These are phyloP conservation scores for Tanacetum coccineum DNA, from an alignment of 129 eudicot species.

Conservation along the genomic window DNA sequence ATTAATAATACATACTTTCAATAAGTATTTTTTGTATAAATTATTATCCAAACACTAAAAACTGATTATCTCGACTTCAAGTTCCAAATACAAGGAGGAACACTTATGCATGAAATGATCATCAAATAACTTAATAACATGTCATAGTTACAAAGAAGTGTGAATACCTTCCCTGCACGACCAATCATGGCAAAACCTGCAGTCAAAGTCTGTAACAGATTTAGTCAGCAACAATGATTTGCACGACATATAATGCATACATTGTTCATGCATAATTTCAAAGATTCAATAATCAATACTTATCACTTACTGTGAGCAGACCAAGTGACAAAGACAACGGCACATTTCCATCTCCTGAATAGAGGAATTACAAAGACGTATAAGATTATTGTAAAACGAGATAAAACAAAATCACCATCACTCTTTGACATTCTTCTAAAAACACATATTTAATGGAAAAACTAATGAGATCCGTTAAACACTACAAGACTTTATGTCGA, in stretches of 20 bases:
- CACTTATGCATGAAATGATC: not conserved
- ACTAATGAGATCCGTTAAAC: too few species aligned
- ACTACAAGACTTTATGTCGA: too few species aligned
- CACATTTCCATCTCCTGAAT: slow-evolving; percentile 84
- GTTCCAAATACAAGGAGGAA: too few species aligned
- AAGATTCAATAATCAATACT: not conserved
- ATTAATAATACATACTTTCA: too few species aligned
- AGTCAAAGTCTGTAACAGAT: slow-evolving; percentile 66
- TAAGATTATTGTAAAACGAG: slow-evolving; percentile 15
- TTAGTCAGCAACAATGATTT: slow-evolving; percentile 15
- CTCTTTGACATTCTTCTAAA: too few species aligned
- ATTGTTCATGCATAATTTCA: slow-evolving; percentile 11
- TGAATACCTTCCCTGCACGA: slow-evolving; percentile 85
- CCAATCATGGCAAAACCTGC: slow-evolving; percentile 99
- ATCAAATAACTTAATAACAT: not conserved
- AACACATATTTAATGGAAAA: too few species aligned
- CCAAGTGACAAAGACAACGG: slow-evolving; percentile 84
- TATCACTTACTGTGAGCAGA: slow-evolving; percentile 71
- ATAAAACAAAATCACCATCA: not conserved
- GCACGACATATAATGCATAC: not conserved
- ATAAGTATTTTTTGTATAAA: too few species aligned
- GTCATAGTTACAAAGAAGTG: slow-evolving; percentile 13
- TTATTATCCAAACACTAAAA: too few species aligned
- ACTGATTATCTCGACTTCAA: too few species aligned
- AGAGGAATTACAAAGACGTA: slow-evolving; percentile 10